Evolutionary conservation across 2,329 filamentous ascomycete genomes (phyloP).

Genomic region (Colletotrichum sp.): DNA sequence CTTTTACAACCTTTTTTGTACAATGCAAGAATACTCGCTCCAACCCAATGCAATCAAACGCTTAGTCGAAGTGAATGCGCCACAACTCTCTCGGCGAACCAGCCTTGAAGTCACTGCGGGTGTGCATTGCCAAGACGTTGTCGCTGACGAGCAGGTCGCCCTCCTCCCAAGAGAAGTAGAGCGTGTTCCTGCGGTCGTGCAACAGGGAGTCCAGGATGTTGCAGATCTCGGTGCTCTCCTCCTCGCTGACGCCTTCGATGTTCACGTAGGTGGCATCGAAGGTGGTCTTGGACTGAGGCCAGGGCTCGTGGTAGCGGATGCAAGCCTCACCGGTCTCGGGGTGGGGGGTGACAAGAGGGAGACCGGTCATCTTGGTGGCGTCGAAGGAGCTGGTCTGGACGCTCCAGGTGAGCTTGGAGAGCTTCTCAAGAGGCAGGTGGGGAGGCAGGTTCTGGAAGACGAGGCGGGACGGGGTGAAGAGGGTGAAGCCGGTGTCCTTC

Average conservation of each 20-base stretch:
- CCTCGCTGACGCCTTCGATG: conserved; percentile 39
- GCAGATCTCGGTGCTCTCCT: conserved; percentile 39
- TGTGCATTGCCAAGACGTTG: conserved; percentile 55
- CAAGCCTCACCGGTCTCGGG: conserved; percentile 50
- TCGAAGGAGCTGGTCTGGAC: conserved; percentile 54
- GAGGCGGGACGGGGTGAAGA: conserved; percentile 57
- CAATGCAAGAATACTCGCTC: background rate
- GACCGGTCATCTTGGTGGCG: conserved; percentile 42
- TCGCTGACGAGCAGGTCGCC: conserved; percentile 60
- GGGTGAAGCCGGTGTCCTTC: conserved; percentile 54
- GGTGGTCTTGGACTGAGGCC: conserved; percentile 54
- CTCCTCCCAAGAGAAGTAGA: conserved; percentile 58
- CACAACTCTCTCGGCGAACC: conserved; percentile 52
- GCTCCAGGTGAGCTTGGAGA: conserved; percentile 50
- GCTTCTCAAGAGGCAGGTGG: conserved; percentile 36
- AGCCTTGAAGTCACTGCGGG: conserved; percentile 48
- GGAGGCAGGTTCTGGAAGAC: conserved; percentile 51
- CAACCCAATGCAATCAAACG: background rate
- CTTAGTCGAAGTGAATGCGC: conserved; percentile 55
- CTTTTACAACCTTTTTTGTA: background rate
- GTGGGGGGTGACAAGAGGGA: conserved; percentile 51
- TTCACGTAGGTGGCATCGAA: conserved; percentile 51
- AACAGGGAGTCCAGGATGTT: conserved; percentile 45
- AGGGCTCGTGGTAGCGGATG: conserved; percentile 60
- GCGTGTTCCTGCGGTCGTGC: conserved; percentile 54